Evolutionary conservation across 2,329 filamentous ascomycete species (phyloP), one percentile per base, ranked within the genome.

Genomic region (Botrytis hyacinthi): DNA sequence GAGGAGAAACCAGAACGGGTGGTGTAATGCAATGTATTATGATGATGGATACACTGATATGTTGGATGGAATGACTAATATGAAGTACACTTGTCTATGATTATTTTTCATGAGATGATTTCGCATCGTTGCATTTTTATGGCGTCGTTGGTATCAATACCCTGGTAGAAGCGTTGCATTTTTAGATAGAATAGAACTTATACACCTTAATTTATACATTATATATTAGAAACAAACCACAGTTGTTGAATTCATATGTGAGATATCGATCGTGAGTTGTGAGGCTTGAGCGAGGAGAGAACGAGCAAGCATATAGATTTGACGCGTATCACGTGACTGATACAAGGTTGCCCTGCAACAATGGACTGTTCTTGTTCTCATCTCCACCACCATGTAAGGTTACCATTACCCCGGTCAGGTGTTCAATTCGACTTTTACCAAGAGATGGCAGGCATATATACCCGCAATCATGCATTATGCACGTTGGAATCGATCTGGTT

Each of bases 91-190:
- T 57, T n/a, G n/a, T 68, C 48, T 42, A 57, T 57, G 66, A 29
- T 57, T 32, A 42, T 37, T 57, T 68, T 42, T 57, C 29, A 37
- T 32, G 40, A 22, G 42, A 42, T 37, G 22, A 10, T 68, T 57
- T 32, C 22, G 35, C 48, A 57, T 57, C 18, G 66, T 57, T 69
- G 48, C 35, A 69, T 57, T 57, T 66, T 57, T n/a, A 57, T 69
- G 66, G 48, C 66, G 66, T 69, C 44, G 42, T 66, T 37, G 44
- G 44, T 66, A 37, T 66, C 51, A 69, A 69, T 69, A 69, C 66
- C 66, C 66, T 37, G 57, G 16, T 61, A 22, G 20, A 62, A 70
- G 37, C 54, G 67, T 44, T 70, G 54, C 40, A 37, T 70, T 70
- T 60, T 60, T 70, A 46, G 6, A 68, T 69, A 59, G 51, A 57